Evolutionary conservation across 192 early-diverging fungal species (phyloP).

Genomic region (Thoreauomyces humboldtii): DNA sequence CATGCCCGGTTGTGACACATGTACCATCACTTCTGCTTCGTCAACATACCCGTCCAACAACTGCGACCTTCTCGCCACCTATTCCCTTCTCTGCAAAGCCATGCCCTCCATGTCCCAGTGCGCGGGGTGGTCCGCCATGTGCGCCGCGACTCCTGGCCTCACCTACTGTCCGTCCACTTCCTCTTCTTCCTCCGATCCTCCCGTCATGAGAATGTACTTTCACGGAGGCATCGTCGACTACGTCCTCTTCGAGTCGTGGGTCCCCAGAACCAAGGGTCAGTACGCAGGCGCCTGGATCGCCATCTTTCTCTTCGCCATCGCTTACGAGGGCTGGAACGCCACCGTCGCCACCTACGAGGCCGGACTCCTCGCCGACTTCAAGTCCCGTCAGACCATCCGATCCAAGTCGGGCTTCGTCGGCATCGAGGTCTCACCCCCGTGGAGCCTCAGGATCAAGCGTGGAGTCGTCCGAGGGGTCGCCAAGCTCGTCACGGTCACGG

Average conservation of each 20-base stretch:
- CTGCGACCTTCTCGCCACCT: conserved; percentile 60
- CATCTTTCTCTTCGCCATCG: conserved; percentile 49
- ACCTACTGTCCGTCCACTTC: conserved; percentile 3
- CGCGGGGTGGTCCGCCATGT: conserved; percentile 47
- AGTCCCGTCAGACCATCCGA: neutral
- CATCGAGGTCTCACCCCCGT: neutral
- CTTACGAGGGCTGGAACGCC: conserved; percentile 48
- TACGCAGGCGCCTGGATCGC: conserved; percentile 54
- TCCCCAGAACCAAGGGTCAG: conserved; percentile 47
- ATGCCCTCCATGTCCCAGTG: conserved; percentile 68
- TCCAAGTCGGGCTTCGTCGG: neutral
- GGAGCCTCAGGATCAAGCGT: conserved; percentile 7
- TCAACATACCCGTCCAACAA: conserved; percentile 29
- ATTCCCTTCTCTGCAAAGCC: conserved; percentile 53
- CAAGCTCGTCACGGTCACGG: conserved; percentile 41
- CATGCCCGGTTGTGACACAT: conserved; percentile 41
- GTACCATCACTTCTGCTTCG: conserved; percentile 5
- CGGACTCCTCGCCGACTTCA: conserved; percentile 2
- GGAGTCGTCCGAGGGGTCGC: conserved; percentile 37
- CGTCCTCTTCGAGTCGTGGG: conserved; percentile 63
- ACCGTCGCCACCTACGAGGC: conserved; percentile 35
- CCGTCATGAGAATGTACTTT: conserved; percentile 67
- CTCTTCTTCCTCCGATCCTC: conserved; percentile 24
- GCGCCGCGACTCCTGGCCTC: conserved; percentile 28
- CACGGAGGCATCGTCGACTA: conserved; percentile 55